Evolutionary conservation across 371 early-diverging fungal genomes (phyloP).

Genomic region (Rhizopus stolonifer): DNA sequence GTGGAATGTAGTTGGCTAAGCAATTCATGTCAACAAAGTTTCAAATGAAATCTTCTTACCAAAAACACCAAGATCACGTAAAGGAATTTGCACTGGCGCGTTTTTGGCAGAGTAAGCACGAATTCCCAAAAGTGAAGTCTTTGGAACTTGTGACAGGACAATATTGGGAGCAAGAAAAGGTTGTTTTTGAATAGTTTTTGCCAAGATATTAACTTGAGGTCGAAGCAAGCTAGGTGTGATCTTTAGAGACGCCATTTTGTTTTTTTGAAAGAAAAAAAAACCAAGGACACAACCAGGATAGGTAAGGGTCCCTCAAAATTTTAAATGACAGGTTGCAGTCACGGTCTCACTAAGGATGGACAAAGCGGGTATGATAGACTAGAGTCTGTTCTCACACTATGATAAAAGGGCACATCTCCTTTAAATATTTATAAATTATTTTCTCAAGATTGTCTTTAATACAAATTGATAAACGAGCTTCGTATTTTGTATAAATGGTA

Average conservation of each 20-base stretch:
- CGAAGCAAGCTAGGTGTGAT: slow-evolving; percentile 7
- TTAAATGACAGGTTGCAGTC: slow-evolving; percentile 5
- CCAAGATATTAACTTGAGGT: slow-evolving; percentile 9
- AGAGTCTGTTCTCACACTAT: too few species aligned
- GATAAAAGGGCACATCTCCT: too few species aligned
- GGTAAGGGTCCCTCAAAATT: slow-evolving; percentile 1
- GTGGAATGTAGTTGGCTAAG: slow-evolving; percentile 52
- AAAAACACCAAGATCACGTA: slow-evolving; percentile 54
- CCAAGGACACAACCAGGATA: too few species aligned
- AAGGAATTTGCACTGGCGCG: slow-evolving; percentile 32
- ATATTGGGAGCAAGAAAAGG: slow-evolving; percentile 11
- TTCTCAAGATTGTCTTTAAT: too few species aligned
- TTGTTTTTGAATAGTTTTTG: slow-evolving; percentile 9
- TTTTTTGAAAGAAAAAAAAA: background rate
- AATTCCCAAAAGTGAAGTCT: slow-evolving; percentile 17
- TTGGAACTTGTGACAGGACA: slow-evolving; percentile 17
- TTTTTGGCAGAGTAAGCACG: slow-evolving; percentile 24
- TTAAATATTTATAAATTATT: too few species aligned
- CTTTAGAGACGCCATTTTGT: background rate
- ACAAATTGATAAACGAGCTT: too few species aligned
- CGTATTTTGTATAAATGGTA: too few species aligned
- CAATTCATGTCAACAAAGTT: too few species aligned
- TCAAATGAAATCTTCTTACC: slow-evolving; percentile 22
- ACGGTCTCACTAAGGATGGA: too few species aligned
- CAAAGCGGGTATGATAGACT: too few species aligned